Base-by-base conservation (phyloP, 306 rosid genomes). In the Biancaea sappan region DNA sequence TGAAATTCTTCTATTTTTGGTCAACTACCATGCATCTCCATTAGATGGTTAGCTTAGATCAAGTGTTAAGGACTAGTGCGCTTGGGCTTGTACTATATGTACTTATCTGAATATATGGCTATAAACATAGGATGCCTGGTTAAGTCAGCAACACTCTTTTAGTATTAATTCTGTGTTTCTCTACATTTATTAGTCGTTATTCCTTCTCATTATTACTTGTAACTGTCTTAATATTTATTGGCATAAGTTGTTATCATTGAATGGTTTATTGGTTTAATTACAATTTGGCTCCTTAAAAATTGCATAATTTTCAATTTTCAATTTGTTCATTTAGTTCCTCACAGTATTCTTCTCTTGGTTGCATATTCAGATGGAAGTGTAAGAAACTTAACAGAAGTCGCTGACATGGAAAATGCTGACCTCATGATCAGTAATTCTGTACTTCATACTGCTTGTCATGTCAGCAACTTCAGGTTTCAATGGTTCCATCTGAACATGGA, bases 221-320 rank as follows among this genome's bases (percentile, higher is more conserved):
- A 7, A 4, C 1, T 38, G 25, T 38, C 63, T 57, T 2, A 22
- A 51, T 68, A 74, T 1, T 65, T 37, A 47, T 81, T 60, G 32
- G 47, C 68, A 40, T 76, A 66, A 40, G 31, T 72, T 24, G 28
- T 32, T 14, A 66, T 62, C 48, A 29, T 6, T 44, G 46, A 32
- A 66, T 63, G 29, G 43, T 29, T 50, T n/a, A 16, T 44, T 44
- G 5, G 22, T 16, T n/a, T 15, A 47, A n/a, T 47, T n/a, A 47
- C 53, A 47, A 0, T 47, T 16, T 16, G 9, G 22, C 0, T n/a
- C 53, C 22, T 47, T 47, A n/a, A 47, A 47, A n/a, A 16, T 16
- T 47, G 21, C 18, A 47, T 22, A 16, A 4, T 47, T 6, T 47
- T 47, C 22, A 38, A 38, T 38, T 38, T 38, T 1, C 1, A 7